Evolutionary conservation across 164 flowering plant species (phyloP).

Genomic region (Aristolochia contorta): DNA sequence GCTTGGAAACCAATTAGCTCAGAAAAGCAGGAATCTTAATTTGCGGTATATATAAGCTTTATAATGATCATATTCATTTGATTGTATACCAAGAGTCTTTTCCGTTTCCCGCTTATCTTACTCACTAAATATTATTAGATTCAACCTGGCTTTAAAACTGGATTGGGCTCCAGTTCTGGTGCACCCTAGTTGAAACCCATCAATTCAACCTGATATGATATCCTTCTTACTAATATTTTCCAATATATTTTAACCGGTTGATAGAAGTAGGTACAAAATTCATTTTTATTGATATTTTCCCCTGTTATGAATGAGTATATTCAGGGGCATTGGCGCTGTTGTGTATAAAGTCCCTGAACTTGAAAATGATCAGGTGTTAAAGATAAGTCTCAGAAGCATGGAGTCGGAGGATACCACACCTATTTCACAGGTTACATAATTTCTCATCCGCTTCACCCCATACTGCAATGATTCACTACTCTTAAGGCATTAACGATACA

Average conservation of each 20-base stretch:
- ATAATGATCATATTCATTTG: background rate
- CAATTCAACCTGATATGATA: too few species aligned
- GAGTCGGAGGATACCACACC: conserved; percentile 64
- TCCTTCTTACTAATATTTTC: too few species aligned
- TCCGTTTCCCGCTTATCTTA: too few species aligned
- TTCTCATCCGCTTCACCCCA: background rate
- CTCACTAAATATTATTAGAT: too few species aligned
- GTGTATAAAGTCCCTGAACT: conserved; percentile 73
- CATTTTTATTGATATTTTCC: too few species aligned
- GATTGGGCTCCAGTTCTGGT: too few species aligned
- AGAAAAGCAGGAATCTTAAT: conserved; percentile 40
- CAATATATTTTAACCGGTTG: too few species aligned
- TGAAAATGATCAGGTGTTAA: conserved; percentile 40
- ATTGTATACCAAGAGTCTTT: too few species aligned
- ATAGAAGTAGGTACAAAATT: too few species aligned
- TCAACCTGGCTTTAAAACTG: too few species aligned
- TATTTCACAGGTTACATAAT: conserved; percentile 46
- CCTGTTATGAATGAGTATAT: too few species aligned
- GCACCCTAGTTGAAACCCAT: too few species aligned
- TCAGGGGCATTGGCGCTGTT: conserved; percentile 82
- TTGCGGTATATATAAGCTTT: conserved; percentile 31
- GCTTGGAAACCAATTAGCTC: conserved; percentile 77
- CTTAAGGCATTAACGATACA: background rate
- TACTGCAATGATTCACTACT: background rate
- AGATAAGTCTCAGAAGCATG: conserved; percentile 77